Percentiles rank a stretch among this genome's conserved stretches.
Conservation (phyloP, 768 basidiomycete species). For the Lactifluus piperatus region DNA sequence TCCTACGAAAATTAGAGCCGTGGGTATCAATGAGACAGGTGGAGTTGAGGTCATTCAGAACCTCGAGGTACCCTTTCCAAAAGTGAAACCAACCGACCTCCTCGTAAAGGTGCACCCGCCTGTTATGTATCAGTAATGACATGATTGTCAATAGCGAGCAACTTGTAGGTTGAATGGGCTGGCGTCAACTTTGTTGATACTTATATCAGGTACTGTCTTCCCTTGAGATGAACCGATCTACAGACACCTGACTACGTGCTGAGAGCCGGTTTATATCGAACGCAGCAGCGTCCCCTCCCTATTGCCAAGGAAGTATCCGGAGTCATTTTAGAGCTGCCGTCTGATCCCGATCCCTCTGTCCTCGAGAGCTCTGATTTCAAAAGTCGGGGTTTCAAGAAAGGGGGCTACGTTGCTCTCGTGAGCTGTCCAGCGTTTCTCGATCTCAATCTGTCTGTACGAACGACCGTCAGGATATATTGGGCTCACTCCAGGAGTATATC, state of each 20-base stretch:
- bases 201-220: slow-evolving; percentile 54
- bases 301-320: slow-evolving; percentile 80
- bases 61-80: slow-evolving; percentile 56
- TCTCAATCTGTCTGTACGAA: background rate
- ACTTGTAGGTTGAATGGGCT: slow-evolving; percentile 51
- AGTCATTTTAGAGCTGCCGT: slow-evolving; percentile 63
- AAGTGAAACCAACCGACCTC: slow-evolving; percentile 50
- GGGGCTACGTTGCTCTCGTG: slow-evolving; percentile 68
- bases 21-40: slow-evolving; percentile 67
- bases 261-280: slow-evolving; percentile 54
- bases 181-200: slow-evolving; percentile 87
- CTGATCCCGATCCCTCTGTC: slow-evolving; percentile 49
- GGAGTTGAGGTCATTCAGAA: slow-evolving; percentile 73
- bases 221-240: slow-evolving; percentile 15
- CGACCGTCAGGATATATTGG: slow-evolving; percentile 34
- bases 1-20: slow-evolving; percentile 58
- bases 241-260: background rate
- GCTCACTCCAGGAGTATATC: slow-evolving; percentile 64
- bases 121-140: background rate
- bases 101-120: slow-evolving; percentile 33
- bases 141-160: background rate
- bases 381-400: slow-evolving; percentile 53
- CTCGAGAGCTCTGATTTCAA: slow-evolving; percentile 55
- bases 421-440: slow-evolving; percentile 19
- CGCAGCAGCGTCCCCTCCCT: slow-evolving; percentile 48